These are phyloP conservation scores for Lobosporangium transversale DNA, from an alignment of 192 early-diverging fungal genomes.

Conservation along the genomic window DNA sequence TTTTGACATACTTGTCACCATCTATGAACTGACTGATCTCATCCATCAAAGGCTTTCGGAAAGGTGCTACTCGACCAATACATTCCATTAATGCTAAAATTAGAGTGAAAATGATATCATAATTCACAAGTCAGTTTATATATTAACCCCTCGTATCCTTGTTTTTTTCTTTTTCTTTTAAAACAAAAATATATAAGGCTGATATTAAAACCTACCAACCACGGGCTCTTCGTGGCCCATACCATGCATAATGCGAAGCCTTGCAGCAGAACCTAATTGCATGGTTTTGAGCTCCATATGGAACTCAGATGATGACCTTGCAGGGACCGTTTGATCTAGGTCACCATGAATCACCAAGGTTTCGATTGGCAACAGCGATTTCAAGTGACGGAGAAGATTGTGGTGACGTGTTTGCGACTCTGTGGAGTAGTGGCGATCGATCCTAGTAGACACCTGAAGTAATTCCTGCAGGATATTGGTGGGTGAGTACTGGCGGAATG, in stretches of 20 bases:
- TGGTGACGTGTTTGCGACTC: slow-evolving; percentile 44
- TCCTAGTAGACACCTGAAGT: slow-evolving; percentile 26
- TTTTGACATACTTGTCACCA: background rate
- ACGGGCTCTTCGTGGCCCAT: slow-evolving; percentile 52
- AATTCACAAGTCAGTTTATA: too few species aligned
- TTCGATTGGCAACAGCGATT: slow-evolving; percentile 41
- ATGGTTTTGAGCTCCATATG: slow-evolving; percentile 44
- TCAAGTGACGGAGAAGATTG: slow-evolving; percentile 38
- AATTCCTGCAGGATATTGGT: slow-evolving; percentile 35
- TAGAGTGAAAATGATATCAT: background rate
- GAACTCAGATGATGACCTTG: slow-evolving; percentile 34
- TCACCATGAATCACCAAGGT: slow-evolving; percentile 56
- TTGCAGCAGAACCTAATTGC: slow-evolving; percentile 27
- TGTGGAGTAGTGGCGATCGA: slow-evolving; percentile 24
- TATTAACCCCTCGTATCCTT: too few species aligned
- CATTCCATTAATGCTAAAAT: slow-evolving; percentile 27
- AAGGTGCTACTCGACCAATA: slow-evolving; percentile 13
- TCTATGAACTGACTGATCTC: slow-evolving; percentile 43
- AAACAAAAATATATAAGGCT: background rate
- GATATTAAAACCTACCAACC: slow-evolving; percentile 29
- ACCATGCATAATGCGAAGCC: slow-evolving; percentile 23
- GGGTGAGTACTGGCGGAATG: slow-evolving; percentile 33
- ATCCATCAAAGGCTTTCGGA: slow-evolving; percentile 14
- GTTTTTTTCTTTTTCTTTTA: too few species aligned
- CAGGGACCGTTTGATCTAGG: slow-evolving; percentile 40